These are phyloP conservation scores for Malus asiatica DNA, from an alignment of 306 rosid genomes.

Conservation along the genomic window DNA sequence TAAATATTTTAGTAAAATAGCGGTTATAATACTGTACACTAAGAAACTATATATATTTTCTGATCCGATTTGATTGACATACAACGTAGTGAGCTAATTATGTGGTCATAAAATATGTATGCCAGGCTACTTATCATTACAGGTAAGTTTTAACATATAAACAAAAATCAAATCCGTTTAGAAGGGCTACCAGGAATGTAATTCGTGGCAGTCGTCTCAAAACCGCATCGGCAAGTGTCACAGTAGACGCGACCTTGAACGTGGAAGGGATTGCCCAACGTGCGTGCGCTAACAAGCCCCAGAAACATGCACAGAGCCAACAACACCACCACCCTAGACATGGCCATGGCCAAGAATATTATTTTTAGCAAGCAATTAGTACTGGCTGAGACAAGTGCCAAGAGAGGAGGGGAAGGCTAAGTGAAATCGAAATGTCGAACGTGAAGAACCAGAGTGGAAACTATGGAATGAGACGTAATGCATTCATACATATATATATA, in stretches of 20 bases:
- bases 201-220: conserved; percentile 57
- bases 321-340: conserved; percentile 19
- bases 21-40: too few species aligned
- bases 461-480: not conserved
- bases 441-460: not conserved
- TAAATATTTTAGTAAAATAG: too few species aligned
- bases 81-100: too few species aligned
- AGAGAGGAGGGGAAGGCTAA: too few species aligned
- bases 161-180: too few species aligned
- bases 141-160: too few species aligned
- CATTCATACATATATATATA: not conserved
- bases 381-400: too few species aligned
- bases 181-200: conserved; percentile 25
- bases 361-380: not conserved
- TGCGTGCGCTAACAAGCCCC: conserved; percentile 7
- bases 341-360: not conserved
- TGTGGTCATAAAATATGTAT: too few species aligned
- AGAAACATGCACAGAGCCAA: conserved; percentile 25
- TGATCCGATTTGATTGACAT: too few species aligned
- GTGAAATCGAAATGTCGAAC: too few species aligned
- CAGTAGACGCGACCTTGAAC: conserved; percentile 56
- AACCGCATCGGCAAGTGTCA: conserved; percentile 75
- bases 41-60: too few species aligned
- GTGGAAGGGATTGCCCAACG: conserved; percentile 17
- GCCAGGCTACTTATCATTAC: too few species aligned